Evolutionary conservation across 2,329 filamentous ascomycete genomes (phyloP).

Genomic region (Rutstroemia sp.): DNA sequence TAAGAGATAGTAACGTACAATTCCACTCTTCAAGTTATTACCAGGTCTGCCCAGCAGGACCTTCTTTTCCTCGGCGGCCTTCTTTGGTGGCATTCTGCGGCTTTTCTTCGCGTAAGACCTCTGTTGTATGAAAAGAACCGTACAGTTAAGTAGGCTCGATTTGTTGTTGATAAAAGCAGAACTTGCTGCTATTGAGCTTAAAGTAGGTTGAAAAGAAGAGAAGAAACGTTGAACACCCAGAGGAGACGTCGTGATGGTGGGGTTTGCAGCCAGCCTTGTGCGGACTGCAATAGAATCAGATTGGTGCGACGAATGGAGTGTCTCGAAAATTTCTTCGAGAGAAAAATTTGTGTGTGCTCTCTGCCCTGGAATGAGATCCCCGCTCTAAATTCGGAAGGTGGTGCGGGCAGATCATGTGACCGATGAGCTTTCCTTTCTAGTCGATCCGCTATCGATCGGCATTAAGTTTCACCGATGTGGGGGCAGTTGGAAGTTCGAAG

Average conservation of each 20-base stretch:
- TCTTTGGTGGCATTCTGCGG: constrained; percentile 82
- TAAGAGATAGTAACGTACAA: constrained; percentile 54
- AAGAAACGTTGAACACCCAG: constrained; percentile 34
- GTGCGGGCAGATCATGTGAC: neutral
- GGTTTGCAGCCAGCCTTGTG: constrained; percentile 16
- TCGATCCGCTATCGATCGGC: neutral
- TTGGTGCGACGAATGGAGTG: neutral
- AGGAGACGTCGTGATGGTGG: constrained; percentile 24
- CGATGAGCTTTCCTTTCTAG: too few relatives aligned
- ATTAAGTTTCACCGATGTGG: neutral
- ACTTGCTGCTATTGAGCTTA: constrained; percentile 41
- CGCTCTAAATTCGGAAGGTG: neutral
- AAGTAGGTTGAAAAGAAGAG: constrained; percentile 43
- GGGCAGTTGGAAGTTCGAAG: neutral
- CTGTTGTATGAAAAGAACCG: constrained; percentile 36
- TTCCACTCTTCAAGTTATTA: constrained; percentile 98
- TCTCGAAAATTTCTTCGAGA: neutral
- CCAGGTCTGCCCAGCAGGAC: constrained; percentile 90
- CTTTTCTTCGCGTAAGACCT: constrained; percentile 49
- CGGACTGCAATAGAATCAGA: constrained; percentile 8
- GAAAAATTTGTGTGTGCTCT: neutral
- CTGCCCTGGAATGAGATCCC: neutral
- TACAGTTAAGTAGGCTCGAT: constrained; percentile 30
- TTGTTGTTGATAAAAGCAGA: constrained; percentile 33
- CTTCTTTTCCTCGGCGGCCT: constrained; percentile 87